Evolutionary conservation across 2,329 filamentous ascomycete species (phyloP), one percentile per base, ranked within the genome.

Genomic region (Colletotrichum simmondsii): DNA sequence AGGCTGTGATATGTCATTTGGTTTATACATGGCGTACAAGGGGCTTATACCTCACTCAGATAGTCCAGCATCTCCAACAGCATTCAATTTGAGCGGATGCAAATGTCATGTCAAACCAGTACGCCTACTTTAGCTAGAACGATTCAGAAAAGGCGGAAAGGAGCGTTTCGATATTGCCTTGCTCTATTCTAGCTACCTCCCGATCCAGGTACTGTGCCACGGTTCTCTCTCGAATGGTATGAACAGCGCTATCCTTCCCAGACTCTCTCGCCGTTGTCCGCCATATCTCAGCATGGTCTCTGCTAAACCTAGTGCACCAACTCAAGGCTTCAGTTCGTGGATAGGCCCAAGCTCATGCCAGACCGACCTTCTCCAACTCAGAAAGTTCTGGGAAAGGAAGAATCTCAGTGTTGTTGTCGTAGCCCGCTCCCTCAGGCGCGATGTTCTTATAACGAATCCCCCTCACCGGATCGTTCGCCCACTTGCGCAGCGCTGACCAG

Each of bases 371-470:
- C 22, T 71, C 63, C 35, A 56, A 5, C 26, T 61, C 56, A 1
- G 62, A 61, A 4, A 71, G 52, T 49, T 71, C 53, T 1, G 68
- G 68, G 19, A 71, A 71, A 7, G 68, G 68, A 0, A 67, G 62
- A 19, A 71, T 71, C 35, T 71, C 68, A 1, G 68, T 71, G 49
- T 61, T 61, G 14, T 57, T 66, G 32, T 67, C 68, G 7, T 71
- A 37, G 32, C 56, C 56, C 7, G 56, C 68, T 5, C 68, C 68
- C n/a, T 66, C 63, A 0, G 62, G 35, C 5, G 63, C 63, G 11
- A 67, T 24, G 2, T 71, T 71, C 26, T 71, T 71, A 14, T 67
- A 71, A 3, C 68, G 30, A 6, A 71, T 58, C 0, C 68, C 68
- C 12, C 68, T 37, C 0, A 71, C 63, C 11, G 68, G 68, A 12